Percentiles rank a stretch among this genome's conserved stretches.
These are phyloP conservation scores for Aspergillus vadensis DNA, from an alignment of 2,329 filamentous ascomycete species.

Conservation along the genomic window DNA sequence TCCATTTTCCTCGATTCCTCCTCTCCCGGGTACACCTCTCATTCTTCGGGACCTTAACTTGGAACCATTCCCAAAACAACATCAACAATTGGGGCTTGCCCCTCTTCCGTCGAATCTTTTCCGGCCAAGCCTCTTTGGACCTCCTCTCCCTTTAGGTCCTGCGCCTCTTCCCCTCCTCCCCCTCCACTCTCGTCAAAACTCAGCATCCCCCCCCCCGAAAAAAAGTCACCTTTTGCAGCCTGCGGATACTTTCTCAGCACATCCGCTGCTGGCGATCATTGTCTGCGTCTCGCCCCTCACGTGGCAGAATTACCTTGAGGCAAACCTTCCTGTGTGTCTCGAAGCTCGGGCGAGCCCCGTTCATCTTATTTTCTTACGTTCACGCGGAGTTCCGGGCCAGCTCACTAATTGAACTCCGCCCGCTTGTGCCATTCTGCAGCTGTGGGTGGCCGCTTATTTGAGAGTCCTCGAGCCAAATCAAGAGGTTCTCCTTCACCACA, in stretches of 20 bases:
- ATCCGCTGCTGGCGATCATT: slow-evolving; percentile 19
- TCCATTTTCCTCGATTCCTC: slow-evolving; percentile 4
- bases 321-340: slow-evolving; percentile 13
- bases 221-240: slow-evolving; percentile 13
- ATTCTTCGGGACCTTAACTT: neutral
- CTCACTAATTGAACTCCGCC: slow-evolving; percentile 16
- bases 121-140: slow-evolving; percentile 23
- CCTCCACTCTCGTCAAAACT: slow-evolving; percentile 6
- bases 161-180: slow-evolving; percentile 12
- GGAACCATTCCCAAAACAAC: too few species aligned
- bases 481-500: neutral
- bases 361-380: slow-evolving; percentile 8
- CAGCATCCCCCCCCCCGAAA: slow-evolving; percentile 14
- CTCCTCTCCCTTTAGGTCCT: slow-evolving; percentile 11
- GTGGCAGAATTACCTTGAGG: slow-evolving; percentile 21
- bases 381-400: slow-evolving; percentile 14
- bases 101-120: slow-evolving; percentile 35
- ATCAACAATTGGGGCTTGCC: slow-evolving; percentile 10
- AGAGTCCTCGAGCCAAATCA: slow-evolving; percentile 17
- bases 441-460: slow-evolving; percentile 23
- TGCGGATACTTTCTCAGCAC: slow-evolving; percentile 12
- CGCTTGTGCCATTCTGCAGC: slow-evolving; percentile 19
- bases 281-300: slow-evolving; percentile 16
- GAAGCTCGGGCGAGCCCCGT: slow-evolving; percentile 11
- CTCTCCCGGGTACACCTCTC: neutral